Conservation (phyloP, 257 asterid genomes). For the Cordia subcordata region DNA sequence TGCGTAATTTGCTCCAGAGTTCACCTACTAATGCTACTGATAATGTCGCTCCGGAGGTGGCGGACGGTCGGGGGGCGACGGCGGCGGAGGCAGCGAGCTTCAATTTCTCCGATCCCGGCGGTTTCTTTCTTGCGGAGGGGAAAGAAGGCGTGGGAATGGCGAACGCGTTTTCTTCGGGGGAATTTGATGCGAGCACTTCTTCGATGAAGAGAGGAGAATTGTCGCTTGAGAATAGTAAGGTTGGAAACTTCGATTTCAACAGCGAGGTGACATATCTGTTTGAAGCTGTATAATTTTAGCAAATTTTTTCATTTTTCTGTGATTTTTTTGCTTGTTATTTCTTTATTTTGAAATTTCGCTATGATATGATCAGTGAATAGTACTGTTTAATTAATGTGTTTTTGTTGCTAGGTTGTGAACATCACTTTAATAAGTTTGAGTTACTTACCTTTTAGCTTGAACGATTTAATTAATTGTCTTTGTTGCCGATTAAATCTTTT, state of each 20-base stretch:
- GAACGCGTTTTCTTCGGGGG: slow-evolving; percentile 27
- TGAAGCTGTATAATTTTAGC: background rate
- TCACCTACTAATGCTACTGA: slow-evolving; percentile 44
- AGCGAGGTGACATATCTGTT: slow-evolving; percentile 30
- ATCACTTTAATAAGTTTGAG: no score
- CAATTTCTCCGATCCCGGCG: slow-evolving; percentile 62
- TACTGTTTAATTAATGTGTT: no score
- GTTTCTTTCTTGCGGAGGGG: slow-evolving; percentile 27
- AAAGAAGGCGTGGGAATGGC: slow-evolving; percentile 17
- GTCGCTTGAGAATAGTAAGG: slow-evolving; percentile 12
- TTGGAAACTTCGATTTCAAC: slow-evolving; percentile 32
- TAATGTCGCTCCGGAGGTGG: slow-evolving; percentile 25
- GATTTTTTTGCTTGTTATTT: background rate
- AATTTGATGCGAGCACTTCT: slow-evolving; percentile 50
- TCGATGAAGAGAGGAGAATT: slow-evolving; percentile 27
- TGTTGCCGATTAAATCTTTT: no score
- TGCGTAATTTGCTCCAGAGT: slow-evolving; percentile 59
- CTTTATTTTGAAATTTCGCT: background rate
- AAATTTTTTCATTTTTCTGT: background rate
- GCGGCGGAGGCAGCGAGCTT: slow-evolving; percentile 43
- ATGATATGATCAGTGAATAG: no score
- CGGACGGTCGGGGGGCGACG: slow-evolving; percentile 30
- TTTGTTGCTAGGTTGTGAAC: no score
- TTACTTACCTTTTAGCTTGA: no score
- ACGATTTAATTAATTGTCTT: no score